Evolutionary conservation across 495 filamentous ascomycete species (phyloP).

Genomic region (Xylaria curta): DNA sequence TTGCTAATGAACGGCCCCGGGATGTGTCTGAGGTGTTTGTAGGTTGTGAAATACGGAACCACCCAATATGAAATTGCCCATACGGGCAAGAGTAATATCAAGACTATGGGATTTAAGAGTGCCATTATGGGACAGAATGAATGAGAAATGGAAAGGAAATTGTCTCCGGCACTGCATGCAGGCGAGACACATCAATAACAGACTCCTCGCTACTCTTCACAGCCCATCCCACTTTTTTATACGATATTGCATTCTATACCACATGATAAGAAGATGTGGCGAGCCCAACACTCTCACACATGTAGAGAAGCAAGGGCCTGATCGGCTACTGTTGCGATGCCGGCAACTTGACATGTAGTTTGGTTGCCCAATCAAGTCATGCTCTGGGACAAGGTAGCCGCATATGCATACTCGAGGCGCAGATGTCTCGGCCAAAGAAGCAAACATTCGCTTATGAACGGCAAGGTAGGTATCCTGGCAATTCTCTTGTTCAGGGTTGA

Average conservation of each 20-base stretch:
- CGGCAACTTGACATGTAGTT: neutral
- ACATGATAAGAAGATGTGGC: neutral
- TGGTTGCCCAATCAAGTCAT: neutral
- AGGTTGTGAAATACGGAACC: conserved; percentile 67
- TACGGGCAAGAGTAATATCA: conserved; percentile 9
- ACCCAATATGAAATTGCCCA: conserved; percentile 21
- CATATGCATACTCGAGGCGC: neutral
- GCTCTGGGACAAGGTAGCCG: neutral
- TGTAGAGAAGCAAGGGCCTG: neutral
- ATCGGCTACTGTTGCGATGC: neutral
- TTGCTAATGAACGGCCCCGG: conserved; percentile 69
- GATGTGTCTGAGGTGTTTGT: conserved; percentile 65
- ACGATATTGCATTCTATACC: neutral
- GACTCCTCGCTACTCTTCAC: neutral
- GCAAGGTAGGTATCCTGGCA: too few relatives aligned
- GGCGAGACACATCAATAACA: neutral
- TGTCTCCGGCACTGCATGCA: neutral
- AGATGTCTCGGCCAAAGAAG: neutral
- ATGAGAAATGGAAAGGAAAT: neutral
- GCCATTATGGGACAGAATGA: conserved; percentile 8
- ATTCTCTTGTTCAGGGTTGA: neutral
- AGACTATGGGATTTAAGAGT: neutral
- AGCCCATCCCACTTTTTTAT: neutral
- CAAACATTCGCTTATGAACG: neutral
- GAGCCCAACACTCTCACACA: neutral